A percentile compares a stretch with the other conserved stretches of the same genome.
Conservation (phyloP, 2,329 filamentous ascomycete species). For the Colletotrichum chrysophilum region DNA sequence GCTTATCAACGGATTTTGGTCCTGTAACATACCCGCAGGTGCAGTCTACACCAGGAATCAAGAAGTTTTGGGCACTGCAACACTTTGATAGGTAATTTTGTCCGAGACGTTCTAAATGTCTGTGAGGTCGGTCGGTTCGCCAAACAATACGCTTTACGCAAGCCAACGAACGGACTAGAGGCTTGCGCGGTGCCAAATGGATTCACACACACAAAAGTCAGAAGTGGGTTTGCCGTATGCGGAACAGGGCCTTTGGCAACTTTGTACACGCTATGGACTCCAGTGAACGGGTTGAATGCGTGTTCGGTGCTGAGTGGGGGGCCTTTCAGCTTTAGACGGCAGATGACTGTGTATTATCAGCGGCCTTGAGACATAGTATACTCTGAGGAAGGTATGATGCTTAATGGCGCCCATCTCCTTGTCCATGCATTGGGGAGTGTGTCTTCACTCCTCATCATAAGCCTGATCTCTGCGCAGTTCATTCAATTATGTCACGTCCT, state of each 20-base stretch:
- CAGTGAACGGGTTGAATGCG: background rate
- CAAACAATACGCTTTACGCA: background rate
- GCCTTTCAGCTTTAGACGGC: background rate
- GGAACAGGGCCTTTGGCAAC: background rate
- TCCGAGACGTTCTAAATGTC: background rate
- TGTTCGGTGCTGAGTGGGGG: background rate
- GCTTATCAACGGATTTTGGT: background rate
- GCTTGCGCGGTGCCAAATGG: background rate
- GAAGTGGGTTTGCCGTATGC: background rate
- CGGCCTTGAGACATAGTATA: background rate
- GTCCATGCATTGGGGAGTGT: background rate
- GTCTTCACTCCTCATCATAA: background rate
- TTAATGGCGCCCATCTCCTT: background rate
- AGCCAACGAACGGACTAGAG: background rate
- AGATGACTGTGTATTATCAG: background rate
- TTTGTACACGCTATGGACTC: background rate
- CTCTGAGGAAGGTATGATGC: background rate
- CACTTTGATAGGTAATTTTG: background rate
- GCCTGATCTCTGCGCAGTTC: background rate
- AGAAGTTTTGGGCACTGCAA: background rate
- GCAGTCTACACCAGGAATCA: background rate
- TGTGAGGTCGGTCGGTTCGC: background rate
- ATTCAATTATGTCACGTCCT: background rate
- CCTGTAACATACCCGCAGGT: background rate
- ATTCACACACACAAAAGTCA: background rate